Percentiles rank a stretch among this genome's conserved stretches.
These are phyloP conservation scores for Trypethelium eluteriae DNA, from an alignment of 495 filamentous ascomycete species.

Conservation along the genomic window DNA sequence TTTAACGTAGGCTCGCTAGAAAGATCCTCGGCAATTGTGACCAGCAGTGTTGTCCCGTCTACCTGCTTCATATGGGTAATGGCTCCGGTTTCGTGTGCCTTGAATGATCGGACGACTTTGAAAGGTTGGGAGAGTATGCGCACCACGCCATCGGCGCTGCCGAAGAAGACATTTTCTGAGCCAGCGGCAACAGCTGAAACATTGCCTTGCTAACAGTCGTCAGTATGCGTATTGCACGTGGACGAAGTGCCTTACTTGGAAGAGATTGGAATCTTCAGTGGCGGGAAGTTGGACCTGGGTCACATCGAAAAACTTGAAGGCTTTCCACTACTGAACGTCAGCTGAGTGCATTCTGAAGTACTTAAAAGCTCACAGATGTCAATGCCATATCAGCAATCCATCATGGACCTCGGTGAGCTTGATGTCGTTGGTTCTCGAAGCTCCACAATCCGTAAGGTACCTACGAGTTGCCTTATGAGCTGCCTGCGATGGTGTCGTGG, in stretches of 20 bases:
- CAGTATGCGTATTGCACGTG: conserved; percentile 39
- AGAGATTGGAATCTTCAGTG: conserved; percentile 54
- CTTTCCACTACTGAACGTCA: conserved; percentile 69
- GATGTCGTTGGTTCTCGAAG: neutral
- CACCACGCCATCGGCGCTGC: conserved; percentile 72
- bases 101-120: conserved; percentile 79
- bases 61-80: conserved; percentile 97
- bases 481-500: too few relatives aligned
- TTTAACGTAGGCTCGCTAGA: conserved; percentile 82
- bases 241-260: conserved; percentile 48
- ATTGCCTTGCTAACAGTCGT: conserved; percentile 44
- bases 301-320: conserved; percentile 98
- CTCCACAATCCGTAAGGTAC: neutral
- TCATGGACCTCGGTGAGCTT: conserved; percentile 6
- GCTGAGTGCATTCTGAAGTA: conserved; percentile 8
- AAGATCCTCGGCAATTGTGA: conserved; percentile 82
- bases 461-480: neutral
- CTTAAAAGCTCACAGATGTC: conserved; percentile 30
- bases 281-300: conserved; percentile 71
- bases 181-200: conserved; percentile 69
- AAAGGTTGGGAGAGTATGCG: conserved; percentile 79
- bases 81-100: conserved; percentile 66
- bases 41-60: conserved; percentile 73
- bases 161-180: conserved; percentile 84
- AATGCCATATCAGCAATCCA: conserved; percentile 31